Conservation (phyloP, 2,329 filamentous ascomycete genomes). For the Ophiostoma montium region DNA sequence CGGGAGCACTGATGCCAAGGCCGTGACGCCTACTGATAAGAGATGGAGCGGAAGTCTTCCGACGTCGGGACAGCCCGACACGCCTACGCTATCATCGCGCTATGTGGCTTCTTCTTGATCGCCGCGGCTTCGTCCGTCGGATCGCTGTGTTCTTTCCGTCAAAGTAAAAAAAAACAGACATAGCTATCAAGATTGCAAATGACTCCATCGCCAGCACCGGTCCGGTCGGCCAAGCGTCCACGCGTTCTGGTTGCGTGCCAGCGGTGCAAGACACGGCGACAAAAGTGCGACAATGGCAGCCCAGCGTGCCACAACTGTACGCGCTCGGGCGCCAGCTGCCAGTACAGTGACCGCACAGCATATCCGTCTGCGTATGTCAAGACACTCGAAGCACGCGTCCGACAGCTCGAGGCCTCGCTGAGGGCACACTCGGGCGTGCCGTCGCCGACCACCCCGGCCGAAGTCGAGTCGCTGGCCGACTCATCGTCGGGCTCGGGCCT, state of each 20-base stretch:
- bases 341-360: constrained; percentile 4
- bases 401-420: neutral
- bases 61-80: neutral
- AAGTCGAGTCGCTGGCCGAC: neutral
- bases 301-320: constrained; percentile 8
- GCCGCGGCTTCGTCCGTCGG: neutral
- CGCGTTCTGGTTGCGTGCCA: constrained; percentile 8
- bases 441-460: neutral
- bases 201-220: neutral
- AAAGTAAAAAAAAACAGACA: neutral
- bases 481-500: neutral
- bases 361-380: constrained; percentile 9
- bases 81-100: neutral
- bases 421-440: neutral
- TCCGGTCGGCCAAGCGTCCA: constrained; percentile 1
- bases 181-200: neutral
- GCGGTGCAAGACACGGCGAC: constrained; percentile 8
- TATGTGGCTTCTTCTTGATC: neutral
- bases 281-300: constrained; percentile 8
- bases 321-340: neutral
- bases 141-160: neutral
- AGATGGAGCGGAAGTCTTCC: no score
- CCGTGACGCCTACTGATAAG: no score
- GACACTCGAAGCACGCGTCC: constrained; percentile 2
- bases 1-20: no score